A percentile compares a stretch with the other conserved stretches of the same genome.
phyloP scores from a whole-genome alignment of 2,329 filamentous ascomycete genomes.

The Chrysosporium queenslandicum region DNA sequence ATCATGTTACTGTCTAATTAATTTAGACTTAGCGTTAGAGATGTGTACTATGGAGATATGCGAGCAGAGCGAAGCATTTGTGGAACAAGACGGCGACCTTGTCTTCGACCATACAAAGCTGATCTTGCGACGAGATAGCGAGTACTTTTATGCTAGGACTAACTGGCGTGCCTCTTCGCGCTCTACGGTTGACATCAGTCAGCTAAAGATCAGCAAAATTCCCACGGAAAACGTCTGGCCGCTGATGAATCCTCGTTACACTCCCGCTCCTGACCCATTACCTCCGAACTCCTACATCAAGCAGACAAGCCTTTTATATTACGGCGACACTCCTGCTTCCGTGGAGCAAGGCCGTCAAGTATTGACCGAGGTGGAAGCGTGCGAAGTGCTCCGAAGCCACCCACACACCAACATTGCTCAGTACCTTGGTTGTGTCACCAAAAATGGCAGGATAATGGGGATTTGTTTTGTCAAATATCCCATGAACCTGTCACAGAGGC shows the following conservation, averaged over 20 bases:
- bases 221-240: slow-evolving; percentile 2
- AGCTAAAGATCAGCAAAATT: neutral
- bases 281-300: slow-evolving; percentile 7
- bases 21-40: too few species aligned
- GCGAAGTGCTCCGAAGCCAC: neutral
- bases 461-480: slow-evolving; percentile 3
- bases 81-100: slow-evolving; percentile 8
- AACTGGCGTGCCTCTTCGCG: neutral
- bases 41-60: slow-evolving; percentile 6
- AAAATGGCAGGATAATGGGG: slow-evolving; percentile 4
- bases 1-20: too few species aligned
- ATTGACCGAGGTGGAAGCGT: neutral
- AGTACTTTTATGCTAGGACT: slow-evolving; percentile 2
- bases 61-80: slow-evolving; percentile 4
- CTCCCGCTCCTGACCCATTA: slow-evolving; percentile 6
- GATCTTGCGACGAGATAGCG: slow-evolving; percentile 6
- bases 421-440: slow-evolving; percentile 2
- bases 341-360: neutral
- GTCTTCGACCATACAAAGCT: slow-evolving; percentile 9
- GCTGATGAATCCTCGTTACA: slow-evolving; percentile 2
- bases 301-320: slow-evolving; percentile 3
- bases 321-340: neutral
- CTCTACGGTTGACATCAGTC: slow-evolving; percentile 1
- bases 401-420: slow-evolving; percentile 2
- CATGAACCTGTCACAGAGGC: neutral